These are phyloP conservation scores for Fragilaria radians DNA, from an alignment of 108 stramenopile species.

Conservation along the genomic window DNA sequence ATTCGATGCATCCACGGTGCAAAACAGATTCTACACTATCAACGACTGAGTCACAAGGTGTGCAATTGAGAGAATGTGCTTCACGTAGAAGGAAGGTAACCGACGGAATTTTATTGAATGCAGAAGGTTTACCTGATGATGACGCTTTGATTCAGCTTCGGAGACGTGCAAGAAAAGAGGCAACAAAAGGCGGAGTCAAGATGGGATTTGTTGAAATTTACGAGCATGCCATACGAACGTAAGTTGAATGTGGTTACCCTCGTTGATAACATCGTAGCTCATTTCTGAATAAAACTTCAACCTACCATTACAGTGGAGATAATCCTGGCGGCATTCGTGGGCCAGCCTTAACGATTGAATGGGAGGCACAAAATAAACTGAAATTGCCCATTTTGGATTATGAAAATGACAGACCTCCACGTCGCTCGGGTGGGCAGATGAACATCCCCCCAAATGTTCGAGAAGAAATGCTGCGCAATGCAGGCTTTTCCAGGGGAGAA, in stretches of 20 bases:
- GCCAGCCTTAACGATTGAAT: not conserved
- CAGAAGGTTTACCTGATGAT: not conserved
- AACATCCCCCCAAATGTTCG: conserved; percentile 4
- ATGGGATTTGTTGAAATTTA: not conserved
- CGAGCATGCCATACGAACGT: not conserved
- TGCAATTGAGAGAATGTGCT: too few species aligned
- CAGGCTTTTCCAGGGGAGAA: conserved; percentile 12
- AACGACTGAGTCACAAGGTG: too few species aligned
- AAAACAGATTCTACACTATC: too few species aligned
- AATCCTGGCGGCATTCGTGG: not conserved
- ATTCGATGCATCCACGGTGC: too few species aligned
- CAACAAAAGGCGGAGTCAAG: not conserved
- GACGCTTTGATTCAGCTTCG: not conserved
- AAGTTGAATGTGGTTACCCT: not conserved
- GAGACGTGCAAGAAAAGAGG: not conserved
- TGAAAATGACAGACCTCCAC: not conserved
- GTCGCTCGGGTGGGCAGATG: conserved; percentile 12
- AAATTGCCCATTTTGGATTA: not conserved
- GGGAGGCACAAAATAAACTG: not conserved
- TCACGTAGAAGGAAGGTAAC: not conserved
- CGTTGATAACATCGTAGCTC: not conserved
- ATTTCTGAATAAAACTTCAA: not conserved
- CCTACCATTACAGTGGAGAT: not conserved
- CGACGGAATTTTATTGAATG: not conserved
- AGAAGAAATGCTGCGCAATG: conserved; percentile 14